A percentile compares a stretch with the other conserved stretches of the same genome.
Evolutionary conservation across 2,329 filamentous ascomycete species (phyloP).

Genomic region (Corniculantispora saksenae): DNA sequence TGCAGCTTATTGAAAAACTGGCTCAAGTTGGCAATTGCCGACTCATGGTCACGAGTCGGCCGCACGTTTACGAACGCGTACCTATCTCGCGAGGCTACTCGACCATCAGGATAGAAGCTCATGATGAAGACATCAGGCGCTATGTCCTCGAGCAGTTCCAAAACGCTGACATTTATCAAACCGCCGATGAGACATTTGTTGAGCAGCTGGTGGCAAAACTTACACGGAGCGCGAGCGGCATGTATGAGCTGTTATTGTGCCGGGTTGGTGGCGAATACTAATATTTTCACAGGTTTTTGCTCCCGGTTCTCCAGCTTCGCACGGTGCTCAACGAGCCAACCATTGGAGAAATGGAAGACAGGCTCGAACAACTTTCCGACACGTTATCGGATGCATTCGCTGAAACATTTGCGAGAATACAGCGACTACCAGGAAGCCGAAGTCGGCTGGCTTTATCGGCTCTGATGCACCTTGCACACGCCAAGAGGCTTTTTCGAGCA

Average conservation of each 20-base stretch:
- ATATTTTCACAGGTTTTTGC: conserved; percentile 26
- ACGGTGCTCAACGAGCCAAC: conserved; percentile 32
- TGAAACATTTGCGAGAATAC: conserved; percentile 30
- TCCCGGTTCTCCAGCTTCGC: conserved; percentile 33
- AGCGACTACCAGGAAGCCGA: conserved; percentile 25
- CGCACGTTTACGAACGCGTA: neutral
- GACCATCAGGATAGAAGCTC: neutral
- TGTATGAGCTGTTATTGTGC: no score
- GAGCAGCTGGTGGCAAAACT: conserved; percentile 28
- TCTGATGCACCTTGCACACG: conserved; percentile 33
- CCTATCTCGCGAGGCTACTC: neutral
- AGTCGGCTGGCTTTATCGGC: conserved; percentile 28
- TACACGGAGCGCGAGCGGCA: conserved; percentile 27
- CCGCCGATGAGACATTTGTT: conserved; percentile 28
- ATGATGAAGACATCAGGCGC: conserved; percentile 24
- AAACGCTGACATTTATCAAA: conserved; percentile 23
- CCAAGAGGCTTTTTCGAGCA: conserved; percentile 28
- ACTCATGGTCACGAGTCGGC: neutral
- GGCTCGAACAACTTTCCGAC: conserved; percentile 27
- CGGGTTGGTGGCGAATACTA: no score
- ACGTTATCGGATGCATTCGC: conserved; percentile 29
- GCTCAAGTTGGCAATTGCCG: neutral
- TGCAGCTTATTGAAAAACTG: neutral
- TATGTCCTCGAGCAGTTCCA: conserved; percentile 26
- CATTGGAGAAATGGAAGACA: conserved; percentile 30